phyloP scores from a whole-genome alignment of 176 grass and related monocot genomes.

The Rhynchospora breviuscula region DNA sequence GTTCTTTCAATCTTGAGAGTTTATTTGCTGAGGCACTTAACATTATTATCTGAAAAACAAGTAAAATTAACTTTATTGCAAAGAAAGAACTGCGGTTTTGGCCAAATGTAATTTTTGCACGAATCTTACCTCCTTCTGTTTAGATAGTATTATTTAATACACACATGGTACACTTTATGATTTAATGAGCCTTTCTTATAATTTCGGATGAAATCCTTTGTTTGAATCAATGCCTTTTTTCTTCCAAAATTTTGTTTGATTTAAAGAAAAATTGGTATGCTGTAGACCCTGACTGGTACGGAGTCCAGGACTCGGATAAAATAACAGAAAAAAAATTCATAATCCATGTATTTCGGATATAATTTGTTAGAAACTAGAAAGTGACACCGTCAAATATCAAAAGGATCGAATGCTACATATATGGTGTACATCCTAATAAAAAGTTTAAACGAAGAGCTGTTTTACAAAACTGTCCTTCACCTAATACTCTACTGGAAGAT shows the following conservation, averaged over 20 bases:
- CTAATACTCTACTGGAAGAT: not conserved
- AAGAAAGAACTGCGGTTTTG: conserved; percentile 26
- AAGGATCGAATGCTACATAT: not conserved
- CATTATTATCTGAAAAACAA: conserved; percentile 71
- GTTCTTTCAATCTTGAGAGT: conserved; percentile 77
- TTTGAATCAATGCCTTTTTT: not conserved
- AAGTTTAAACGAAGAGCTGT: too few species aligned
- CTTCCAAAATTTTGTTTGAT: not conserved
- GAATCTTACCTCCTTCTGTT: not conserved
- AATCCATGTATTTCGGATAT: not conserved
- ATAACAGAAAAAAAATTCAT: not conserved
- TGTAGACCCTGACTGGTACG: not conserved
- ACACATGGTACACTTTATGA: not conserved
- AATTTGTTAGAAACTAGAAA: not conserved
- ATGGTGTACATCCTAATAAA: not conserved
- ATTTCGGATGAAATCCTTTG: too few species aligned
- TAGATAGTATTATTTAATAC: not conserved
- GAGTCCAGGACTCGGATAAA: too few species aligned
- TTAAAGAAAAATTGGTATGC: not conserved
- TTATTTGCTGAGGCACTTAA: conserved; percentile 89
- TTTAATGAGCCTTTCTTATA: not conserved
- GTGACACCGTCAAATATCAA: not conserved
- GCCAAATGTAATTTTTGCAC: not conserved
- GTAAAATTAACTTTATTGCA: conserved; percentile 7
- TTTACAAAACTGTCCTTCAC: not conserved